Evolutionary conservation across 108 stramenopile genomes (phyloP).

Genomic region (Stephanodiscus minutulus): DNA sequence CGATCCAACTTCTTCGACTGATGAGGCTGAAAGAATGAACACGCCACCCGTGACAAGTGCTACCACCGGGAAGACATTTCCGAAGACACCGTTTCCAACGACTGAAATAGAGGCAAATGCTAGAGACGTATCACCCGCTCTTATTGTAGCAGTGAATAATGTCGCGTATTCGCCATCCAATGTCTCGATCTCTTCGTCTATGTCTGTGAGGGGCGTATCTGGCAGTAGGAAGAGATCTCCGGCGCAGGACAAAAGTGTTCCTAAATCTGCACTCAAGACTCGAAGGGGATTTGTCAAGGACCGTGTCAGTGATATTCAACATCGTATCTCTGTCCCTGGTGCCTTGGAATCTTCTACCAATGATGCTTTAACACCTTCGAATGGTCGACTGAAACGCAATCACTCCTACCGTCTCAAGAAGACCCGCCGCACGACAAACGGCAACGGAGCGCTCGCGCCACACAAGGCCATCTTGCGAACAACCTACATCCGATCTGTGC

Average conservation of each 20-base stretch:
- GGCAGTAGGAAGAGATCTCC: slow-evolving; percentile 14
- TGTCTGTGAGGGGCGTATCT: neutral
- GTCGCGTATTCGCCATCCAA: slow-evolving; percentile 4
- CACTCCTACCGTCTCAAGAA: slow-evolving; percentile 42
- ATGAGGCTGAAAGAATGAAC: slow-evolving; percentile 6
- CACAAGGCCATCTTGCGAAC: slow-evolving; percentile 37
- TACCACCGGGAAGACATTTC: slow-evolving; percentile 23
- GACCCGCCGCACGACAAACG: slow-evolving; percentile 34
- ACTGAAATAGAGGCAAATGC: neutral
- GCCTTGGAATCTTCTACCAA: neutral
- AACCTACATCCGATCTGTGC: slow-evolving; percentile 39
- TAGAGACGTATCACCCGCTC: neutral
- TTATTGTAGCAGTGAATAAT: slow-evolving; percentile 9
- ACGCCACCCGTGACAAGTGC: slow-evolving; percentile 31
- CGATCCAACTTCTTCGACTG: neutral
- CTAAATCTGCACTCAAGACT: slow-evolving; percentile 47
- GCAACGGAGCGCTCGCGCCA: slow-evolving; percentile 34
- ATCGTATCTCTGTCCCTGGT: slow-evolving; percentile 19
- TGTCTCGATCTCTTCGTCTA: slow-evolving; percentile 13
- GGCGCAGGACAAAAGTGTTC: slow-evolving; percentile 24
- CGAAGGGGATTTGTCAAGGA: slow-evolving; percentile 44
- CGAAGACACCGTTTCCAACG: slow-evolving; percentile 33
- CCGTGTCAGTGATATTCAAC: slow-evolving; percentile 35
- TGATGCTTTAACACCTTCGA: slow-evolving; percentile 27
- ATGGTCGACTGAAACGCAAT: slow-evolving; percentile 39